These are phyloP conservation scores for Aspergillus egyptiacus DNA, from an alignment of 495 filamentous ascomycete species.

Conservation along the genomic window DNA sequence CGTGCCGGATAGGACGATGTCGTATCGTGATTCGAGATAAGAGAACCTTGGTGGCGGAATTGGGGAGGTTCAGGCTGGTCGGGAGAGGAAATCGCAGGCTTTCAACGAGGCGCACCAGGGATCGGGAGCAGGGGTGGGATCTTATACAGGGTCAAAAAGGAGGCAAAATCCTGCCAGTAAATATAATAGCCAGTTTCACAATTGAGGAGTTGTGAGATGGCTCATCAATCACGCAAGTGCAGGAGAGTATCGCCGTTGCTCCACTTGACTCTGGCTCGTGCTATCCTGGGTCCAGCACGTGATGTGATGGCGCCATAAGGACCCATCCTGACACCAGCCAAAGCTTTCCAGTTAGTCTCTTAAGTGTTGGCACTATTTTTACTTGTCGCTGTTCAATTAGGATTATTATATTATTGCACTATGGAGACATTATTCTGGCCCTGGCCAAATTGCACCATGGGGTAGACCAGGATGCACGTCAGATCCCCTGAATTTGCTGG, in stretches of 20 bases:
- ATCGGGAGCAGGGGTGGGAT: not conserved
- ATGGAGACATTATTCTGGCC: too few relatives aligned
- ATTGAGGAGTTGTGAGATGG: not conserved
- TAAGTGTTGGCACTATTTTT: slow-evolving; percentile 15
- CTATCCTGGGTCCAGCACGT: slow-evolving; percentile 13
- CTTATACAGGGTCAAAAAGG: not conserved
- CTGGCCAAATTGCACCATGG: too few relatives aligned
- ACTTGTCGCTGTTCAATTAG: too few relatives aligned
- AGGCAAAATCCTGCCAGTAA: not conserved
- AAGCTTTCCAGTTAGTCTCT: too few relatives aligned
- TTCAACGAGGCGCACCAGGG: too few relatives aligned
- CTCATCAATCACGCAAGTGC: slow-evolving; percentile 19
- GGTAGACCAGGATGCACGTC: too few relatives aligned
- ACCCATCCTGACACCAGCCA: slow-evolving; percentile 6
- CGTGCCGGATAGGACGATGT: not conserved
- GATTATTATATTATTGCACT: too few relatives aligned
- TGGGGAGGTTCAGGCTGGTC: not conserved
- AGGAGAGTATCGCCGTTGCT: slow-evolving; percentile 5
- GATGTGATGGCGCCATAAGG: slow-evolving; percentile 21
- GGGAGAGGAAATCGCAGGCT: not conserved
- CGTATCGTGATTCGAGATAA: not conserved
- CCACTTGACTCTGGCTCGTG: not conserved
- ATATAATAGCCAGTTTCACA: not conserved
- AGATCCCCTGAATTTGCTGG: not conserved
- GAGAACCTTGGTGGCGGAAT: slow-evolving; percentile 1